phyloP scores from a whole-genome alignment of 2,329 filamentous ascomycete genomes.

The Lachnellula cervina region DNA sequence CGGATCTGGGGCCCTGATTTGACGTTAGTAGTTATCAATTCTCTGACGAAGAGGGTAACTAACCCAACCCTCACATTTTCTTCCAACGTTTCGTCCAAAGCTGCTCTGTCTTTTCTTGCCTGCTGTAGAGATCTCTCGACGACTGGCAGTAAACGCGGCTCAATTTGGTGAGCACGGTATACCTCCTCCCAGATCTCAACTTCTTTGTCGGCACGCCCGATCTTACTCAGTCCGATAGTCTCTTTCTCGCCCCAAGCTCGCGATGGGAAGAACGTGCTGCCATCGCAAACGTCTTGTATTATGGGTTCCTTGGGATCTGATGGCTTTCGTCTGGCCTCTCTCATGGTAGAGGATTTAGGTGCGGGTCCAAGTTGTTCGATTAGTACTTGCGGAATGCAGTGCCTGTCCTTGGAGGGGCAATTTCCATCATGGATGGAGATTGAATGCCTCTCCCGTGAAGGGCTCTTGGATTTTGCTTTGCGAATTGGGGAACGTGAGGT shows the following conservation, averaged over 20 bases:
- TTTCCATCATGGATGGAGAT: background rate
- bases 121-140: constrained; percentile 8
- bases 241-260: constrained; percentile 12
- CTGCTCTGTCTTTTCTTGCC: constrained; percentile 7
- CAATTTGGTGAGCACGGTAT: constrained; percentile 3
- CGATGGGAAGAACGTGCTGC: constrained; percentile 7
- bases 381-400: background rate
- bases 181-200: constrained; percentile 17
- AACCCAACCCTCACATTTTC: constrained; percentile 30
- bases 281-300: background rate
- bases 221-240: constrained; percentile 13
- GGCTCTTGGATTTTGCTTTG: background rate
- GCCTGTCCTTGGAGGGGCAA: background rate
- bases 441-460: background rate
- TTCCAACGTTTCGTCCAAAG: constrained; percentile 32
- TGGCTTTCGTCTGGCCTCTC: background rate
- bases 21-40: constrained; percentile 8
- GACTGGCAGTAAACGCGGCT: constrained; percentile 9
- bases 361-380: background rate
- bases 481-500: background rate
- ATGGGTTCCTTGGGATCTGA: background rate
- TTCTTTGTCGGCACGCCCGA: constrained; percentile 9
- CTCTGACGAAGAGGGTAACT: background rate
- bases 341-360: background rate
- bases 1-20: constrained; percentile 4